A percentile compares a stretch with the other conserved stretches of the same genome.
Evolutionary conservation across 495 filamentous ascomycete species (phyloP).

Genomic region (Aspergillus kassunensis): DNA sequence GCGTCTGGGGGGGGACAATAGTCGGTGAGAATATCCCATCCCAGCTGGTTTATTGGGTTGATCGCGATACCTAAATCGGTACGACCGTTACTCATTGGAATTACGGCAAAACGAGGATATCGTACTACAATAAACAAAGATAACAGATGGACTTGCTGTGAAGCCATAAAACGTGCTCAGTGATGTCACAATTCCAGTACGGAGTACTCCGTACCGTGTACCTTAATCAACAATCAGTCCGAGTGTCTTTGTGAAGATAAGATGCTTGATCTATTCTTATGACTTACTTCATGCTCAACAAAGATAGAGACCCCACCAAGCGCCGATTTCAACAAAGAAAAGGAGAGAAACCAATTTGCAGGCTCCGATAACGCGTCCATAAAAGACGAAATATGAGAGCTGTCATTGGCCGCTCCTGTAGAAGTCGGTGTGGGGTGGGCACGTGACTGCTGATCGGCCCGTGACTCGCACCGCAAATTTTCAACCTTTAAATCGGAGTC

Average conservation of each 20-base stretch:
- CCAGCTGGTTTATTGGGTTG: no score
- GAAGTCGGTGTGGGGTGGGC: constrained; percentile 27
- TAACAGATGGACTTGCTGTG: no score
- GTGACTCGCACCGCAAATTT: constrained; percentile 21
- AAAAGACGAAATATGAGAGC: constrained; percentile 14
- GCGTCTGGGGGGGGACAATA: no score
- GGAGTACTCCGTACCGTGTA: no score
- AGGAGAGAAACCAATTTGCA: background rate
- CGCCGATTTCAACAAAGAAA: background rate
- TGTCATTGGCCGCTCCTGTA: constrained; percentile 28
- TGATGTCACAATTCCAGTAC: no score
- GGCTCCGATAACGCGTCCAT: constrained; percentile 18
- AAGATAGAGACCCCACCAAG: background rate
- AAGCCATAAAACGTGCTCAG: no score
- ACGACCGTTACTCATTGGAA: no score
- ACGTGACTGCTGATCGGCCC: constrained; percentile 33
- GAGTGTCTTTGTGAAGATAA: background rate
- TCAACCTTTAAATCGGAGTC: constrained; percentile 21
- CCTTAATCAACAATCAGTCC: no score
- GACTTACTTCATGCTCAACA: background rate
- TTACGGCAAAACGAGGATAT: no score
- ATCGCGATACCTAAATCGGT: no score
- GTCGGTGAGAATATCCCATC: no score
- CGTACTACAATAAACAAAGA: no score
- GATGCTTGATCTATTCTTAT: background rate